Evolutionary conservation across 768 basidiomycete genomes (phyloP), one percentile per base, ranked within the genome.

Genomic region (Termitomyces sp.): DNA sequence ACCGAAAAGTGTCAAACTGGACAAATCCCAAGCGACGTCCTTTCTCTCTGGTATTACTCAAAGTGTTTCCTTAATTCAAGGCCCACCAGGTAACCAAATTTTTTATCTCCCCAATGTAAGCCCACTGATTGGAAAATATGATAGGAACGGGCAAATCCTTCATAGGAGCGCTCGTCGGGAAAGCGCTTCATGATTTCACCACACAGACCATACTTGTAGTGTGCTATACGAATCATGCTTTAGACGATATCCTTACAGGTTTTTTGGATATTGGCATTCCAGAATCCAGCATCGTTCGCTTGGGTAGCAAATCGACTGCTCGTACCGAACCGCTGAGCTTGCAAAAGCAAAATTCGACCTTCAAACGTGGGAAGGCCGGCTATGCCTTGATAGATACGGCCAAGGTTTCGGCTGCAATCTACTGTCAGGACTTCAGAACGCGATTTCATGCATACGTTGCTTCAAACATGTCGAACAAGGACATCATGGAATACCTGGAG

Each of bases 211-310:
- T 89, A 20, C 77, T 89, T 4, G 84, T 88, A 0, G 82, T 86
- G 16, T 88, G 86, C 59, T 88, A 81, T 57, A 89, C 87, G 1
- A 89, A 89, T 55, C 88, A 89, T 40, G 87, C 88, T 0, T 76
- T 89, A 0, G 87, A 89, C 57, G 82, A 87, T 48, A 84, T 89
- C 53, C 73, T 89, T 3, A 79, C 81, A 18, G 80, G 84, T 50
- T 75, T 89, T 2, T 62, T 88, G 3, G 73, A 75, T 18, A 82
- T 83, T 31, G 85, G 84, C 0, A 86, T 89, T 3, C 76, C 80
- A 1, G 40, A 56, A 0, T 12, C 42, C 0, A 71, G 65, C 29
- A 80, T 89, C 50, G 79, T 87, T 32, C 79, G 87, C 0, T 68
- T 89, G 0, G 80, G 80, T 7, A 77, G 86, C 11, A 86, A 86